Evolutionary conservation across 331 rosid species (phyloP), one percentile per base, ranked within the genome.

Genomic region (Quercus tomentella): DNA sequence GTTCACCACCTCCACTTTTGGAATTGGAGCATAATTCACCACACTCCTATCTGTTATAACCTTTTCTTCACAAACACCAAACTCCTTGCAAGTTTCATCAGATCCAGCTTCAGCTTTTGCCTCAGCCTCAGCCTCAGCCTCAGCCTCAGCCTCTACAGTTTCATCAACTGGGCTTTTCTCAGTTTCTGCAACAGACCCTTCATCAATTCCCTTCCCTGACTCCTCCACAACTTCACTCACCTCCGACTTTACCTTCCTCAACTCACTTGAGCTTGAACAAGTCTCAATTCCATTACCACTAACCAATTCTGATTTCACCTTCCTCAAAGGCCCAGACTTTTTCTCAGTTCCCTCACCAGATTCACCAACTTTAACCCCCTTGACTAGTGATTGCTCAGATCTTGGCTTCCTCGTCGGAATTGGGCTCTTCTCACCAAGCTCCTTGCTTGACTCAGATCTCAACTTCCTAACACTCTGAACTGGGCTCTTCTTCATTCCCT

Each of bases 1-100:
- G 45, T 49, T 61, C 76, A 79, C 82, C 58, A 61, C 56, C 0
- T 41, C 45, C 60, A 72, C 74, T 65, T 84, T 76, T 31, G 82
- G 75, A 72, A 77, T 76, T 41, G 82, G 75, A 75, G 79, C 80
- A 76, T 81, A 82, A 73, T 82, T 79, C 71, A 73, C 56, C 51
- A 41, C 77, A 20, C 58, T 85, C 78, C 61, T 77, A 56, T 75
- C 66, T 58, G 76, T 74, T 74, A 89, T 84, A 60, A 55, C 78
- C 80, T 90, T 88, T 70, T 93, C 95, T 84, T 87, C 74, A 43
- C 92, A 92, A 30, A 91, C 91, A 26, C 79, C 92, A 55, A 89
- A 86, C 75, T 89, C 93, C 76, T 82, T 84, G 73, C 92, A 83
- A 77, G 80, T 83, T 49, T 89, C 90, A 74, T 85, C 90, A 41